Conservation (phyloP, 2,329 filamentous ascomycete genomes). For the Knufia fluminis region DNA sequence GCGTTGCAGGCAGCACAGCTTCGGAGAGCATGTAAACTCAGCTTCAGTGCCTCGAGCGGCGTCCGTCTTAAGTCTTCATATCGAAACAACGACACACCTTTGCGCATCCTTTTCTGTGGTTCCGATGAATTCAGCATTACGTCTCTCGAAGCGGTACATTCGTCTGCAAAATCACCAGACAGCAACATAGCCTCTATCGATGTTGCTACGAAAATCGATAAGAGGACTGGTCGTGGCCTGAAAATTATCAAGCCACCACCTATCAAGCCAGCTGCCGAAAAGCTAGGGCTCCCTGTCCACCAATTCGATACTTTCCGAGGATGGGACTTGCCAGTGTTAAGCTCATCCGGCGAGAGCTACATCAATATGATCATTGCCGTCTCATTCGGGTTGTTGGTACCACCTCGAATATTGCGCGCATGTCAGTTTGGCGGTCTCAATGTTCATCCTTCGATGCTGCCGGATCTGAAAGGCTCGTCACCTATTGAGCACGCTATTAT, state of each 20-base stretch:
- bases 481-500: constrained; percentile 81
- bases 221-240: constrained; percentile 65
- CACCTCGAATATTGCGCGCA: constrained; percentile 58
- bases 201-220: constrained; percentile 73
- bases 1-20: not conserved
- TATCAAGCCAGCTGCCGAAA: constrained; percentile 55
- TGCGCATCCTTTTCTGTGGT: constrained; percentile 87
- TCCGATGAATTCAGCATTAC: constrained; percentile 82
- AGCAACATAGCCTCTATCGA: constrained; percentile 65
- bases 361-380: constrained; percentile 82
- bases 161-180: constrained; percentile 46
- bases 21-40: not conserved
- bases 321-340: constrained; percentile 57
- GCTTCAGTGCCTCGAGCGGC: not conserved
- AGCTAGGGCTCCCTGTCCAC: constrained; percentile 59
- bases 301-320: constrained; percentile 71
- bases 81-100: constrained; percentile 36
- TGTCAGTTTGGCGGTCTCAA: constrained; percentile 83
- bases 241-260: constrained; percentile 63
- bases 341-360: constrained; percentile 24
- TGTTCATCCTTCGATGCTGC: constrained; percentile 83
- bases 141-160: constrained; percentile 60
- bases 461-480: constrained; percentile 64
- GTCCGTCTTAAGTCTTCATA: not conserved
- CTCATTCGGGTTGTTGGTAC: constrained; percentile 87